Base-by-base conservation (phyloP, 2,329 filamentous ascomycete genomes). In the Colletotrichum sp. region DNA sequence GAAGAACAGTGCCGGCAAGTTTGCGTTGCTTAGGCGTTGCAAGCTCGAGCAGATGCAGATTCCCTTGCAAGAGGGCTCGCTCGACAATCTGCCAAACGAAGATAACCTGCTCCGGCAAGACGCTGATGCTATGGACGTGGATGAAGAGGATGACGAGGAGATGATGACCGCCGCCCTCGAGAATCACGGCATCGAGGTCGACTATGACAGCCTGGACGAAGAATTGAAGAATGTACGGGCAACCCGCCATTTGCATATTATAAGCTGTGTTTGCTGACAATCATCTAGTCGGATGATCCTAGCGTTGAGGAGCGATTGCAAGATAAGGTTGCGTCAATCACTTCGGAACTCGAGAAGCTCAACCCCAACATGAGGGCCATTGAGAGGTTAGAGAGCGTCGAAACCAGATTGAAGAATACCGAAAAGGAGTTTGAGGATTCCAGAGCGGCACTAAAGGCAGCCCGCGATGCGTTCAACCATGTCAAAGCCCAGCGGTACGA, bases 331-430 rank as follows among this genome's bases (percentile, higher is more conserved):
- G 87, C 90, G 24, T 89, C 89, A 33, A 88, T 99, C 12, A 92
- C 92, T 58, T 87, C 89, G 36, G 94, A 98, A 78, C 90, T 99
- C 24, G 95, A 98, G 81, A 98, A 98, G 84, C 93, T 98, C 83
- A 96, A 97, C 75, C 97, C 97, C 31, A 98, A 99, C 83, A 97
- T 98, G 91, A 95, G 96, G 78, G 97, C 96, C 11, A 95, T 96
- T 83, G 95, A 98, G 81, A 94, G 96, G 64, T 89, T 99, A 7
- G 94, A 97, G 80, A 93, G 92, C 27, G 96, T 98, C 11, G 94
- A 98, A 82, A 90, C 91, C 66, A 93, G 96, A 74, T 92, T 98
- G 29, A 93, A 94, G 76, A 90, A 93, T 73, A 96, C 95, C 2
- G 96, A 98, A 79, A 92, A 94, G 78, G 96, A 98, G 78, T 98